Base-by-base conservation (phyloP, 257 asterid species). In the Paulownia fortunei region DNA sequence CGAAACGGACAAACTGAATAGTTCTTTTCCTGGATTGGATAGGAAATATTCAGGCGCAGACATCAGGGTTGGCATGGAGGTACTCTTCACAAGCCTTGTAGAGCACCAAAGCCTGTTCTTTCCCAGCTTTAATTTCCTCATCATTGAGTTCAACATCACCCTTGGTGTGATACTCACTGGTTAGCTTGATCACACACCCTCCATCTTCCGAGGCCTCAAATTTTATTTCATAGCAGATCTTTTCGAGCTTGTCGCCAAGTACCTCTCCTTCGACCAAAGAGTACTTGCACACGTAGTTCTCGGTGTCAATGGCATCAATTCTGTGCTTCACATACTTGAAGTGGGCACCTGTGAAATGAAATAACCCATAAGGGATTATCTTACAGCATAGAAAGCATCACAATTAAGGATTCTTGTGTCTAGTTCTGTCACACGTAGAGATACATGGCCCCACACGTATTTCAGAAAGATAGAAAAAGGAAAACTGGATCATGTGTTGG, bases 1-100 rank as follows among this genome's bases (percentile, higher is more conserved):
- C 4, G 10, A 41, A 19, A 41, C 32, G 0, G 15, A 15, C 56
- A 0, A 69, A 16, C 6, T 18, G 11, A 42, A 13, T 16, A 47
- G 3, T 13, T 41, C 23, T 19, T n/a, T n/a, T n/a, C n/a, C n/a
- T n/a, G n/a, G n/a, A n/a, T n/a, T n/a, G n/a, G n/a, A 2, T 55
- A 8, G 11, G 30, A 44, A 67, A 11, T 6, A 56, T 13, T 78
- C 44, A 82, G 80, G 75, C 81, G 27, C 86, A 79, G 66, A 69
- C 81, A 34, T 39, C 21, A 51, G 86, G 86, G 54, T 82, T 75
- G 32, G 81, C 79, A 34, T 21, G 1, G 37, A 82, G 81, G 74
- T 82, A 82, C 0, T 79, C 83, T 58, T 76, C 86, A 13, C 72
- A 62, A 2, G 79, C 76, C 83, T 82, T 82, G 79, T 74, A 79